These are phyloP conservation scores for Penicillium alfredii DNA, from an alignment of 495 filamentous ascomycete species.

Conservation along the genomic window DNA sequence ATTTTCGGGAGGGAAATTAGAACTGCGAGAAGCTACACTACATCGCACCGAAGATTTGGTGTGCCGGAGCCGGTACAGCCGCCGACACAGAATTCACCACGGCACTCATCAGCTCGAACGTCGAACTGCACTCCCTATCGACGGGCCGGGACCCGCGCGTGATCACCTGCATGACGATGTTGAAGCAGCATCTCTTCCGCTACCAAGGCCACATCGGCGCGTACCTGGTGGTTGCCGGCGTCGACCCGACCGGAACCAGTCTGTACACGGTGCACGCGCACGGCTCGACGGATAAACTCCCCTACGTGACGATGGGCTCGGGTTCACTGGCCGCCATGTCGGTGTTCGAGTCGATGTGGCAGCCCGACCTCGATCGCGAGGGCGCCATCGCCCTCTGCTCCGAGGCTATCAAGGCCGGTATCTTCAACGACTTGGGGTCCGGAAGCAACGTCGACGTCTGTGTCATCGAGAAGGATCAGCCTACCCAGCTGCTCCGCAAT, in stretches of 20 bases:
- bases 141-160: slow-evolving; percentile 95
- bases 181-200: slow-evolving; percentile 98
- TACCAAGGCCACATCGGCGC: slow-evolving; percentile 98
- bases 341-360: slow-evolving; percentile 96
- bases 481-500: slow-evolving; percentile 79
- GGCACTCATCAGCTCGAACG: slow-evolving; percentile 93
- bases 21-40: slow-evolving; percentile 99
- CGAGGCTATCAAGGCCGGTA: slow-evolving; percentile 92
- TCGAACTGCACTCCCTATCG: slow-evolving; percentile 92
- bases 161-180: slow-evolving; percentile 98
- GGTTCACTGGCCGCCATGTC: slow-evolving; percentile 96
- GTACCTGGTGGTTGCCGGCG: slow-evolving; percentile 95
- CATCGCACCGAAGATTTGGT: slow-evolving; percentile 99
- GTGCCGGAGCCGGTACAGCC: slow-evolving; percentile 94
- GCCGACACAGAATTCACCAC: slow-evolving; percentile 99
- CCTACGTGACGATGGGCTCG: slow-evolving; percentile 98
- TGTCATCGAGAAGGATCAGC: slow-evolving; percentile 86
- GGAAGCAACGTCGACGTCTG: slow-evolving; percentile 97
- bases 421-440: slow-evolving; percentile 97
- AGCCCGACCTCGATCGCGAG: slow-evolving; percentile 67
- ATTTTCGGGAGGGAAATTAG: too few species aligned
- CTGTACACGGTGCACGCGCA: slow-evolving; percentile 99
- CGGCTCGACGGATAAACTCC: slow-evolving; percentile 96
- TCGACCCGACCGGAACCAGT: slow-evolving; percentile 92
- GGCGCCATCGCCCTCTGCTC: slow-evolving; percentile 76